A percentile compares a stretch with the other conserved stretches of the same genome.
phyloP scores from a whole-genome alignment of 2,329 filamentous ascomycete species.

The Lachnellula subtilissima region DNA sequence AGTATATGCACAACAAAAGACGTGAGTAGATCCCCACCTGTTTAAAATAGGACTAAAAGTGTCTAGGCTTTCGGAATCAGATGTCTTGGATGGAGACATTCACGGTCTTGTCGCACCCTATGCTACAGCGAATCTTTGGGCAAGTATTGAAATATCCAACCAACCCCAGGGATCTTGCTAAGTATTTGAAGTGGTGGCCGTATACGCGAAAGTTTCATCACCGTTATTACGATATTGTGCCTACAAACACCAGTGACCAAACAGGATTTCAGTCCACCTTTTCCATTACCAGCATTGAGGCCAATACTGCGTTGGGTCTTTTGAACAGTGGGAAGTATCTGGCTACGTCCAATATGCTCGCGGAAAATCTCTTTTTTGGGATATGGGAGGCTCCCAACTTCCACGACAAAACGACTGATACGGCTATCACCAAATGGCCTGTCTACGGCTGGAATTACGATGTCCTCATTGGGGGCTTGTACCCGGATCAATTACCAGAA shows the following conservation, averaged over 20 bases:
- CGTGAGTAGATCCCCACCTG: not conserved
- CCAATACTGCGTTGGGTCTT: slow-evolving; percentile 8
- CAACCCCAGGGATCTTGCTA: not conserved
- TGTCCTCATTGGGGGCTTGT: slow-evolving; percentile 17
- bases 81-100: slow-evolving; percentile 16
- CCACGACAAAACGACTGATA: slow-evolving; percentile 13
- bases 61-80: slow-evolving; percentile 9
- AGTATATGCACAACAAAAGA: slow-evolving; percentile 12
- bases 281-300: slow-evolving; percentile 15
- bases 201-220: slow-evolving; percentile 17
- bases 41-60: not conserved
- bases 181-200: slow-evolving; percentile 12
- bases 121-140: slow-evolving; percentile 17
- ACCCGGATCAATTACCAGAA: slow-evolving; percentile 11
- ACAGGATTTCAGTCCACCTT: slow-evolving; percentile 18
- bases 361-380: slow-evolving; percentile 15
- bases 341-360: slow-evolving; percentile 15
- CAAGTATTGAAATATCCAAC: not conserved
- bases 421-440: slow-evolving; percentile 10
- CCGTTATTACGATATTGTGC: slow-evolving; percentile 18
- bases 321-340: slow-evolving; percentile 17
- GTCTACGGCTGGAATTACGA: slow-evolving; percentile 20
- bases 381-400: slow-evolving; percentile 18
- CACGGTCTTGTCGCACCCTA: slow-evolving; percentile 17
- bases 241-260: slow-evolving; percentile 8